phyloP scores from a whole-genome alignment of 164 flowering plant genomes.

The Paratinospora sagittata region DNA sequence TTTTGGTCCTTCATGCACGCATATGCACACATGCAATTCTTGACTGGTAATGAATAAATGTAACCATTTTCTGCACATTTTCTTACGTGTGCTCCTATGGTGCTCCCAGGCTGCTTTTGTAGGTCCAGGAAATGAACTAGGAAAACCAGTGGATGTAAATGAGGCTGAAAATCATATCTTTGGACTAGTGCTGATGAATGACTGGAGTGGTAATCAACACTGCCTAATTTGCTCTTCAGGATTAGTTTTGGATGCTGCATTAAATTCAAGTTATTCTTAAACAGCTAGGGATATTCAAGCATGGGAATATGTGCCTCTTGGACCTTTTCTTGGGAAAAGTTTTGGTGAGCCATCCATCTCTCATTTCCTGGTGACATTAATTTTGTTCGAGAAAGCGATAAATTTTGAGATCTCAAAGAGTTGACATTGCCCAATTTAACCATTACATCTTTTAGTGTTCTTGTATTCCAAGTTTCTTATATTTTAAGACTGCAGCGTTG shows the following conservation, averaged over 20 bases:
- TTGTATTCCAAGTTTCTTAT: background rate
- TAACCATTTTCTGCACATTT: background rate
- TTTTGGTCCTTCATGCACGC: constrained; percentile 3
- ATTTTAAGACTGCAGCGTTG: background rate
- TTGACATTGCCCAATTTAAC: too few species aligned
- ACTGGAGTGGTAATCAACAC: constrained; percentile 84
- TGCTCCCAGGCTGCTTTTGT: constrained; percentile 81
- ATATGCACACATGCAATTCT: background rate
- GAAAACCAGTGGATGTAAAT: constrained; percentile 74
- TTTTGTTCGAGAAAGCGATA: background rate
- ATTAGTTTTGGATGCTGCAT: background rate
- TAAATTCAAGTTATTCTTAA: constrained; percentile 21
- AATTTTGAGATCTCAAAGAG: too few species aligned
- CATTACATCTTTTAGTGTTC: background rate
- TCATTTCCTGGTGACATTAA: background rate
- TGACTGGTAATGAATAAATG: background rate
- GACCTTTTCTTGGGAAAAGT: constrained; percentile 97
- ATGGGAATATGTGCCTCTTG: constrained; percentile 99
- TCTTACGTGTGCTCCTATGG: constrained; percentile 6
- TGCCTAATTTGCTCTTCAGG: background rate
- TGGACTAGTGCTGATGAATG: constrained; percentile 95
- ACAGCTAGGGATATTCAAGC: constrained; percentile 98
- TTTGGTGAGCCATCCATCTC: constrained; percentile 54
- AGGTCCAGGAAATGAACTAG: constrained; percentile 94
- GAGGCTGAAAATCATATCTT: constrained; percentile 89